Base-by-base conservation (phyloP, 371 early-diverging fungal genomes). In the Entomophthora muscae region DNA sequence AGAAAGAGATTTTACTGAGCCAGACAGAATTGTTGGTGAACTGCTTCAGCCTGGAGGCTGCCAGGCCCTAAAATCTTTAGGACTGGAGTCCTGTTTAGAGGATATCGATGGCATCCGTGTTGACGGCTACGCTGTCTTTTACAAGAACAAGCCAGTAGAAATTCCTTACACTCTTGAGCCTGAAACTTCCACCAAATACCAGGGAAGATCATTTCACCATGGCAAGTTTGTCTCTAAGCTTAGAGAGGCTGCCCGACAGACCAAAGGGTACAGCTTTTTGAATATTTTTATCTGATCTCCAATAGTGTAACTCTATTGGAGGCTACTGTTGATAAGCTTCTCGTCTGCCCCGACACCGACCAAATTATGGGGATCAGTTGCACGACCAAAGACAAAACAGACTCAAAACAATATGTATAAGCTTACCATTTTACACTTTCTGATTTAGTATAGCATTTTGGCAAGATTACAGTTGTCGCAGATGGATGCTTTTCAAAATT, bases 1-100 rank as follows among this genome's bases (percentile, higher is more conserved):
- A 74, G 97, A 96, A 69, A 77, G 94, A 63, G 91, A 89, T 69
- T 78, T 90, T 75, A 76, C 65, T 31, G 88, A 93, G 69, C 95
- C 95, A 0, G 94, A 95, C 73, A 83, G 97, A 31, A 95, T 96
- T 65, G 97, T 95, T 24, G 97, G 97, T 33, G 97, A 96, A 71
- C 73, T 95, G 56, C 75, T 96, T 76, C 95, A 95, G 70, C 97
- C 97, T 1, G 90, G 94, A 31, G 95, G 97, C 61, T 78, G 86
- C 61, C 73, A 83, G 64, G 91, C 91, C 24, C 74, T 96, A 58
- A 75, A 79, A 62, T 65, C 74, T 57, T 75, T 95, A 3, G 93
- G 91, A 1, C 73, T 95, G 32, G 77, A 76, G 68, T 77, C 87
- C 30, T 85, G 85, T 69, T 58, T 91, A 62, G 80, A 90, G 56